Evolutionary conservation across 2,329 filamentous ascomycete genomes (phyloP).

Genomic region (Trichoderma afroharzianum): DNA sequence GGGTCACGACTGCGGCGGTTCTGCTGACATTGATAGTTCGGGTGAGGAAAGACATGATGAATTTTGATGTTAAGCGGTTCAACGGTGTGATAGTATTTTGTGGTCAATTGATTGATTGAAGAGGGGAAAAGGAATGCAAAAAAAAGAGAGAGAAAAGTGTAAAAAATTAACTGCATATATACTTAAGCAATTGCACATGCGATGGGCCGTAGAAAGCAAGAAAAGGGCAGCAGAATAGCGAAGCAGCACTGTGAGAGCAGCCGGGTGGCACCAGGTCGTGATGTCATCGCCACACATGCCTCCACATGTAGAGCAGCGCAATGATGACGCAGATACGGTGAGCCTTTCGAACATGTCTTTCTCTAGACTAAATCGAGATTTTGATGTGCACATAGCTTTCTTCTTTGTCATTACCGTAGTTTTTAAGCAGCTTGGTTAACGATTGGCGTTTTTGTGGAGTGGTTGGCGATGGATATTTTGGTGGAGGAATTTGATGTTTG

Average conservation of each 20-base stretch:
- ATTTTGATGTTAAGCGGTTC: background rate
- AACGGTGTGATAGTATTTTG: background rate
- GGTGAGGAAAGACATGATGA: conserved; percentile 17
- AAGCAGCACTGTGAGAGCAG: background rate
- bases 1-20: conserved; percentile 18
- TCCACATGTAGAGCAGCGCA: conserved; percentile 13
- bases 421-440: background rate
- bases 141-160: background rate
- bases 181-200: background rate
- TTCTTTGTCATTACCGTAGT: background rate
- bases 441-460: background rate
- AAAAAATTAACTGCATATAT: background rate
- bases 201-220: background rate
- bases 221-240: background rate
- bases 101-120: background rate
- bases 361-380: background rate
- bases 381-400: background rate
- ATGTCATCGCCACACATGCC: conserved; percentile 17
- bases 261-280: conserved; percentile 7
- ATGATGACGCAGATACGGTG: conserved; percentile 16
- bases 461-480: background rate
- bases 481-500: background rate
- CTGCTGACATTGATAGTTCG: conserved; percentile 6
- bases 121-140: background rate
- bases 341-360: background rate